Evolutionary conservation across 768 basidiomycete species (phyloP).

Genomic region (Auriscalpium orientale): DNA sequence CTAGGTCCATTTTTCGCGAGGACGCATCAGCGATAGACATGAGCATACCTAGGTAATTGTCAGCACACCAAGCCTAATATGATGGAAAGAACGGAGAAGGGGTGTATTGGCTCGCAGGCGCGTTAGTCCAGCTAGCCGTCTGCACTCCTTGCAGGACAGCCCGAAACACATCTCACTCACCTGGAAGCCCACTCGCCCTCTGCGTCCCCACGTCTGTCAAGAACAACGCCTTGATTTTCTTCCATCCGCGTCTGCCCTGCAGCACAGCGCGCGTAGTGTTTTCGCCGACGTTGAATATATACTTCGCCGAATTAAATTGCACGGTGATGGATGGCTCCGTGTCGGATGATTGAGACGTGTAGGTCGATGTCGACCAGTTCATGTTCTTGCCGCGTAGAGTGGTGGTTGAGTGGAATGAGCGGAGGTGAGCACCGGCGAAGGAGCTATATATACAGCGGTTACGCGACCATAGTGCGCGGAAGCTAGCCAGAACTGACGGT

Average conservation of each 20-base stretch:
- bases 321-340: conserved; percentile 74
- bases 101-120: too few species aligned
- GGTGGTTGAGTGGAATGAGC: neutral
- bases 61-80: too few species aligned
- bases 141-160: too few species aligned
- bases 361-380: conserved; percentile 59
- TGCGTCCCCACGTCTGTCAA: conserved; percentile 58
- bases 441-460: conserved; percentile 10
- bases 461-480: conserved; percentile 17
- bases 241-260: conserved; percentile 60
- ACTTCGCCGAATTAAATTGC: conserved; percentile 71
- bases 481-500: conserved; percentile 2
- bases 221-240: conserved; percentile 64
- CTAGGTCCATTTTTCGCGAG: conserved; percentile 46
- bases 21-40: conserved; percentile 77
- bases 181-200: conserved; percentile 64
- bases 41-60: conserved; percentile 45
- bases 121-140: too few species aligned
- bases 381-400: conserved; percentile 20
- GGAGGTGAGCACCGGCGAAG: neutral
- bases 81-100: too few species aligned
- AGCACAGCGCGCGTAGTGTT: conserved; percentile 68
- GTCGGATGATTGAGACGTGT: conserved; percentile 59
- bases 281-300: conserved; percentile 85
- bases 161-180: conserved; percentile 30